Base-by-base conservation (phyloP, 2,329 filamentous ascomycete species). In the Cadophora malorum region DNA sequence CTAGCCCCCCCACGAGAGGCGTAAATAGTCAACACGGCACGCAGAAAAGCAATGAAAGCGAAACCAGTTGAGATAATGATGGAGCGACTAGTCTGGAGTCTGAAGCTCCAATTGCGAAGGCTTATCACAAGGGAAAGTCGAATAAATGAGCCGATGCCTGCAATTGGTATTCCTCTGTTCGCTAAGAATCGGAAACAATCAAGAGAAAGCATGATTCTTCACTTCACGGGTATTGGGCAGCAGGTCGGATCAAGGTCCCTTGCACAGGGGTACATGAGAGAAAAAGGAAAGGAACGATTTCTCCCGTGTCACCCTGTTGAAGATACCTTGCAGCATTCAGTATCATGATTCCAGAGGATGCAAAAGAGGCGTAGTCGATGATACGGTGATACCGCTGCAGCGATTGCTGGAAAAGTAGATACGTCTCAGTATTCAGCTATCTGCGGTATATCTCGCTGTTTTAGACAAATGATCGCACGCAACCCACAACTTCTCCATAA, bases 151-250 rank as follows among this genome's bases (percentile, higher is more conserved):
- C 21, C 45, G 45, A 49, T 16, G 41, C 41, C 16, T 19, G 12
- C n/a, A 49, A 38, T 38, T 38, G 28, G 28, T 28, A 28, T 28
- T 28, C 28, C 28, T 28, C 28, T 8, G 19, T 21, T 49, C 19
- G 45, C n/a, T 49, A 28, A 28, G 21, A 49, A 49, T 49, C n/a
- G 45, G n/a, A 49, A 49, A 49, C 45, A 49, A 49, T 49, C 45
- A 21, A 49, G 45, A n/a, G 41, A 47, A 47, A 49, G 45, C 45
- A 49, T 49, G 45, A 49, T 49, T n/a, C 19, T 21, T 45, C 12
- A 45, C 41, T n/a, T 49, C 45, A 7, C 12, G 45, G 16, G 12
- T 19, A 45, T 45, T 45, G 14, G 41, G 41, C 16, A 21, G 45
- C 6, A 21, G n/a, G n/a, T 19, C 45, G 19, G 8, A 21, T 49